Evolutionary conservation across 2,329 filamentous ascomycete species (phyloP), one percentile per base, ranked within the genome.

Genomic region (Cladosporium sp.): DNA sequence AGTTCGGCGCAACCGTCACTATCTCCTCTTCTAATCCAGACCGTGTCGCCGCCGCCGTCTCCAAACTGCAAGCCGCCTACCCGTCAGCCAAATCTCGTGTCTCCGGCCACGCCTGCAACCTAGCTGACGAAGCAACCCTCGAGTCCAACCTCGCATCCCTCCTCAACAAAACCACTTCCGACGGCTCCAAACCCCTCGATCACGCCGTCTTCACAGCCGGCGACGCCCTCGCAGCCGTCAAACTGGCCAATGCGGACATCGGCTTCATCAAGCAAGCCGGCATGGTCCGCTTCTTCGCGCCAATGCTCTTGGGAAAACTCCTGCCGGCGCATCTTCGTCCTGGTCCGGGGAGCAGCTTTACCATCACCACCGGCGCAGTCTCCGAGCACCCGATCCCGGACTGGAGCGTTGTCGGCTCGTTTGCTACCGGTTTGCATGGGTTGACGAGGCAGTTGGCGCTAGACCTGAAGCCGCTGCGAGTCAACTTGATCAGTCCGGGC

Each of bases 401-500:
- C 25, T 88, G 84, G 84, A 76, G 77, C 4, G 76, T 86, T 23
- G 68, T 86, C 1, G 79, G 79, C 0, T 76, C 77, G 1, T 84
- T 82, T 61, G 82, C 80, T 0, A 81, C 83, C 0, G 87, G 82
- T 0, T 68, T 86, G 7, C 79, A 86, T 58, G 81, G 83, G 3
- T 79, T 89, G 73, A 79, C 81, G 2, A 79, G 84, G 1, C 82
- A 80, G 3, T 76, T 91, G 36, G 88, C 88, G 1, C 70, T 90
- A 34, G 88, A 91, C 70, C 71, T 91, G 64, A 83, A 82, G 67
- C 89, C 89, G 0, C 76, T 90, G 10, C 78, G 89, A 1, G 87
- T 90, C 28, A 91, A 91, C 72, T 72, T 83, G 0, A 85, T 91
- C 1, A 79, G 76, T 62, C 86, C 87, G 0, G 89, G 88, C 0